Base-by-base conservation (phyloP, 345 rosid genomes). In the Draba incana region DNA sequence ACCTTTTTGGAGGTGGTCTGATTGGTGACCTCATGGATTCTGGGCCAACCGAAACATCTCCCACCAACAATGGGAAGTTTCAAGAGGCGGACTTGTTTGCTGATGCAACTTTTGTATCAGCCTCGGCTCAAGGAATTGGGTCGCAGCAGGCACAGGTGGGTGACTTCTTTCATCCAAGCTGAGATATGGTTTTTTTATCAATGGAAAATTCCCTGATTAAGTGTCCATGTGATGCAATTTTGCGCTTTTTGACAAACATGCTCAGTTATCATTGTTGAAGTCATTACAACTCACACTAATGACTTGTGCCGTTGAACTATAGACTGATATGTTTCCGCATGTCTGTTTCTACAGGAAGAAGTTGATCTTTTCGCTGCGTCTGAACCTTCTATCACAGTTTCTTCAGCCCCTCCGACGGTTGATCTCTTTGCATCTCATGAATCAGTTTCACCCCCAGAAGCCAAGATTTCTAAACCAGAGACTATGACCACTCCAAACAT, bases 101-200 rank as follows among this genome's bases (percentile, higher is more conserved):
- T 60, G 98, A 91, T 85, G 98, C 98, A 75, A 62, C 79, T 73
- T 94, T 94, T 80, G 93, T 94, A 57, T 94, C 97, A 35, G 98
- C 99, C 64, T 66, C 88, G 15, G 66, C 88, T 52, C 79, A 78
- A 69, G 78, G 80, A 76, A 68, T 53, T 59, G 68, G 77, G 50
- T 27, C 91, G 51, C 79, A 78, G 51, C 79, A 78, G 73, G 41
- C 81, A 72, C 85, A 83, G 91, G 98, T 93, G 6, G 63, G 53
- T 45, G 30, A 44, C 51, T 67, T 52, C 28, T 74, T 37, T 43
- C 62, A 33, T 37, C 46, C 10, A 60, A 74, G 61, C 54, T 41
- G 8, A 35, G 7, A 46, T 46, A 38, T 15, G 1, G 50, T 57
- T 44, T 60, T 16, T 20, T 20, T 50, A 35, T 33, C 27, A 43